Evolutionary conservation across 345 rosid species (phyloP), one percentile per base, ranked within the genome.

Genomic region (Stellera chamaejasme): DNA sequence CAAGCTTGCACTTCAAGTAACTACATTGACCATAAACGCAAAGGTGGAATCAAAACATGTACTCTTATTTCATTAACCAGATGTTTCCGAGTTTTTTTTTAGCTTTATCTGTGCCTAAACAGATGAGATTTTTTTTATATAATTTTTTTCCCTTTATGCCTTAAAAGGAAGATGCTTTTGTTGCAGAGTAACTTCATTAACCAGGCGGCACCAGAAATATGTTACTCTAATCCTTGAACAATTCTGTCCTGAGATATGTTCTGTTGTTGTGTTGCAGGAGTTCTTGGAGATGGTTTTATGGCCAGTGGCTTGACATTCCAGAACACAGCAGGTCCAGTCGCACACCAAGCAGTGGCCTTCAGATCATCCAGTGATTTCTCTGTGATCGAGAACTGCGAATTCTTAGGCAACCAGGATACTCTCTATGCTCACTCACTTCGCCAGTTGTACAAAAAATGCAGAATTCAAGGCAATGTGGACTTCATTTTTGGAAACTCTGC

Each of bases 251-350:
- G 25, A 50, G 14, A 26, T 26, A 26, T 26, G 52, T 45, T 28
- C n/a, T 41, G 8, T 19, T 52, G 11, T 23, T 41, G 0, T 64
- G 46, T 36, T 58, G 45, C 79, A 92, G 98, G 89, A 46, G 88
- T 89, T 65, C 56, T 75, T 39, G 97, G 99, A 15, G 96, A 92
- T 69, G 99, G 99, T 36, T 92, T 92, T 72, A 89, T 92, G 99
- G 97, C 97, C 4, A 80, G 82, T 58, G 89, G 82, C 23, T 59
- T 92, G 47, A 89, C 99, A 2, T 58, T 92, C 66, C 75, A 73
- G 67, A 92, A 89, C 72, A 79, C 96, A 11, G 98, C 98, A 10
- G 95, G 93, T 16, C 80, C 89, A 1, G 87, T 80, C 49, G 85
- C 85, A 13, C 83, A 82, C 74, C 99, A 93, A 64, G 99, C 97